Conservation (phyloP, 176 grass and related monocot species). For the Cenchrus americanus region DNA sequence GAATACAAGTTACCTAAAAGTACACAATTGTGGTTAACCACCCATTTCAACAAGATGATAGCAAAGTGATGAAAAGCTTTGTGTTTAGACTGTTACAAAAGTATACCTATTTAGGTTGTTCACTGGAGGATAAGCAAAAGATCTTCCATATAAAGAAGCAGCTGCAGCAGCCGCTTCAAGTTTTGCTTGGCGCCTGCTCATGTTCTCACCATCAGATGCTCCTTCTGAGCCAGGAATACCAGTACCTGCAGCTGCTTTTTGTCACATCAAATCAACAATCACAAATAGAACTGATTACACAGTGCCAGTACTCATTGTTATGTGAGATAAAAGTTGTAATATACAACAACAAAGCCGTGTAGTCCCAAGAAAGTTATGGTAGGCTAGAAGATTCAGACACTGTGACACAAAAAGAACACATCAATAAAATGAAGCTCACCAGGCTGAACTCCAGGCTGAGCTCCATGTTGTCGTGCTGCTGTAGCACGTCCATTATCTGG, state of each 20-base stretch:
- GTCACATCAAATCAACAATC: conserved; percentile 18
- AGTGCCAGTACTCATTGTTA: conserved; percentile 22
- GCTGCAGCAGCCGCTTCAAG: conserved; percentile 73
- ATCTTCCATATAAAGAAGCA: conserved; percentile 76
- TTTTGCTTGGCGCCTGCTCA: conserved; percentile 60
- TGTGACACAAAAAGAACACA: conserved; percentile 8
- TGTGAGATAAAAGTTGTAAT: not conserved
- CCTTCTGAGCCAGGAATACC: conserved; percentile 43
- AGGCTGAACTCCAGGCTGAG: conserved; percentile 66
- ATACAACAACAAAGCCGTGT: not conserved
- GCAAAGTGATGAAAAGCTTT: conserved; percentile 7
- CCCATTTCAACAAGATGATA: not conserved
- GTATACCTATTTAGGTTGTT: conserved; percentile 47
- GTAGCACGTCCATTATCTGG: conserved; percentile 58
- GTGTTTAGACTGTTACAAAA: conserved; percentile 4
- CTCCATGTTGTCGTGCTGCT: conserved; percentile 52
- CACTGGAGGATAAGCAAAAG: conserved; percentile 66
- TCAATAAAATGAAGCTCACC: conserved; percentile 54
- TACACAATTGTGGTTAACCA: not conserved
- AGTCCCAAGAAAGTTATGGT: not conserved
- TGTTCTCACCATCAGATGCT: conserved; percentile 38
- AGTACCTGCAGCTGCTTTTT: conserved; percentile 45
- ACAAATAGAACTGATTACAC: conserved; percentile 10
- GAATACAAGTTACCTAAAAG: not conserved
- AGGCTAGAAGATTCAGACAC: not conserved